Evolutionary conservation across 345 rosid genomes (phyloP).

Genomic region (Boechera retrofracta): DNA sequence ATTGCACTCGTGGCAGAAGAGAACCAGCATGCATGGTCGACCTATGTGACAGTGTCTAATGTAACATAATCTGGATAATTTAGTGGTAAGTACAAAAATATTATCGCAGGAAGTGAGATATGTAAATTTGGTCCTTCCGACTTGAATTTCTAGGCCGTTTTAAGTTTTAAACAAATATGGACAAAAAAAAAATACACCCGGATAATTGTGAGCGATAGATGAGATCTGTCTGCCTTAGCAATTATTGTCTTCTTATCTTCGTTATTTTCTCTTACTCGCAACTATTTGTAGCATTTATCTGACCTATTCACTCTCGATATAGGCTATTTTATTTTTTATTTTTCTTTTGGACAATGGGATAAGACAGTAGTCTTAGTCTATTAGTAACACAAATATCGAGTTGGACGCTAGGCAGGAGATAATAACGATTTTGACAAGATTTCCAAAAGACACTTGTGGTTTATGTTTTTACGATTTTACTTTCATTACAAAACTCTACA

Average conservation of each 20-base stretch:
- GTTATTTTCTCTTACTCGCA: not conserved
- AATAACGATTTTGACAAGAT: not conserved
- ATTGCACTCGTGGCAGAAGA: not conserved
- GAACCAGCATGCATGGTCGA: not conserved
- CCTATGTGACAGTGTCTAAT: constrained; percentile 11
- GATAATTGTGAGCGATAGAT: constrained; percentile 21
- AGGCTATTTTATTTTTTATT: not conserved
- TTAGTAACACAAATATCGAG: not conserved
- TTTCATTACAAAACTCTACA: no score
- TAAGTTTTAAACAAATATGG: no score
- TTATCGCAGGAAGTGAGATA: no score
- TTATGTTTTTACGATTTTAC: not conserved
- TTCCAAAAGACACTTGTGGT: not conserved
- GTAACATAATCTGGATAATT: constrained; percentile 10
- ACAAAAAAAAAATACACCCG: not conserved
- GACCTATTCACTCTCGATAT: not conserved
- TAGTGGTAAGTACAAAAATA: not conserved
- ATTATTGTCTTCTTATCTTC: constrained; percentile 9
- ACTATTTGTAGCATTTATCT: not conserved
- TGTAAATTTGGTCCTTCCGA: no score
- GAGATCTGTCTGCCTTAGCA: constrained; percentile 26
- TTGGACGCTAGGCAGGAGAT: not conserved
- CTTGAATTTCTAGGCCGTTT: no score
- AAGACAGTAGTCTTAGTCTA: not conserved
- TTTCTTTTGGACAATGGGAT: not conserved